Conservation (phyloP, 1,284 basidiomycete genomes). For the Rhodotorula sp. region DNA sequence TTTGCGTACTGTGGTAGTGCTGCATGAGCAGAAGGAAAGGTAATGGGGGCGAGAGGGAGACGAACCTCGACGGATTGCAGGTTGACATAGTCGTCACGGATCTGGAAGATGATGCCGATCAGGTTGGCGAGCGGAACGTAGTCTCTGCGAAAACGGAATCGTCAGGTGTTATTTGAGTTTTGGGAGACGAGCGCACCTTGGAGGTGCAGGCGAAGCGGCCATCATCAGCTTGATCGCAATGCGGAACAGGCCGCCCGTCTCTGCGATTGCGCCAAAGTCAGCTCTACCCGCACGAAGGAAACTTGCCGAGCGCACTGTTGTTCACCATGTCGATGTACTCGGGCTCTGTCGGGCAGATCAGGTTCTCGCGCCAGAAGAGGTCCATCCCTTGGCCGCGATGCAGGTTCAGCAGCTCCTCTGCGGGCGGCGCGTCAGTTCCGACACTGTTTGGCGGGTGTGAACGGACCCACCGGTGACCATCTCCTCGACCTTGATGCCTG, state of each 20-base stretch:
- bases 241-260: constrained; percentile 91
- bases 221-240: constrained; percentile 96
- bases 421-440: constrained; percentile 25
- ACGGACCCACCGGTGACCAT: constrained; percentile 44
- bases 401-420: constrained; percentile 81
- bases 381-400: constrained; percentile 96
- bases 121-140: constrained; percentile 91
- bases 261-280: constrained; percentile 53
- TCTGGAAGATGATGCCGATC: constrained; percentile 92
- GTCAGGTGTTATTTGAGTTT: background rate
- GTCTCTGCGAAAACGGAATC: constrained; percentile 58
- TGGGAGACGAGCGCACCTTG: constrained; percentile 12
- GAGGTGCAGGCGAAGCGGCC: constrained; percentile 62
- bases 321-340: constrained; percentile 96
- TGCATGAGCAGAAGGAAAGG: background rate
- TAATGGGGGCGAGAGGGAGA: background rate
- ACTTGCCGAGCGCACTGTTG: constrained; percentile 66
- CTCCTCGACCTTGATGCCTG: constrained; percentile 41
- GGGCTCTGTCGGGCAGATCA: constrained; percentile 89
- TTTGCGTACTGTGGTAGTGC: constrained; percentile 66
- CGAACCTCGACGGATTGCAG: constrained; percentile 75
- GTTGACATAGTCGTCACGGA: constrained; percentile 97
- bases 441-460: background rate
- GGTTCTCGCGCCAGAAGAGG: constrained; percentile 86
- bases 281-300: background rate